Percentiles rank a stretch among this genome's conserved stretches.
Evolutionary conservation across 148 eudicot species (phyloP).

Genomic region (Talinum fruticosum): DNA sequence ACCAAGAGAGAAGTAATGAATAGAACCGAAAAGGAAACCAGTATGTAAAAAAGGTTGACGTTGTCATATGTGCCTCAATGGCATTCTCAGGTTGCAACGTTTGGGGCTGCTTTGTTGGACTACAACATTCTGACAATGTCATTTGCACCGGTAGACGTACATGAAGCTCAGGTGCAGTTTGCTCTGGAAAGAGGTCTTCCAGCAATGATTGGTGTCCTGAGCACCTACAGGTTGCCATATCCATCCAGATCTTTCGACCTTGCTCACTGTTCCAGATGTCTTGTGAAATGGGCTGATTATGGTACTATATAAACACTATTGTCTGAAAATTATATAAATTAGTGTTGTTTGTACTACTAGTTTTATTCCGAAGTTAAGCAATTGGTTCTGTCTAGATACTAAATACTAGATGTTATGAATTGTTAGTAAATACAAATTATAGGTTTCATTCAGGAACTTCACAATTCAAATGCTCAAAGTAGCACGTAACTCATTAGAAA

Average conservation of each 20-base stretch:
- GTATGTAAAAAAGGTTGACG: background rate
- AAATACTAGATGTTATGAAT: background rate
- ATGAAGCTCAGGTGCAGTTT: slow-evolving; percentile 65
- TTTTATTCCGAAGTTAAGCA: background rate
- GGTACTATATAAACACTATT: slow-evolving; percentile 29
- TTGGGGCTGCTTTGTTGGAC: slow-evolving; percentile 48
- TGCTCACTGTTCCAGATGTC: slow-evolving; percentile 66
- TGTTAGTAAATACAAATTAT: background rate
- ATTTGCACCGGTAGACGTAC: slow-evolving; percentile 54
- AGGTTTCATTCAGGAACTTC: background rate
- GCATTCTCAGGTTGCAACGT: slow-evolving; percentile 49
- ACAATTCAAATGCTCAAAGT: background rate
- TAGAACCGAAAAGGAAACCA: background rate
- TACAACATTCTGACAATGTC: slow-evolving; percentile 56
- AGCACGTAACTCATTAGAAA: background rate
- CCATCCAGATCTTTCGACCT: slow-evolving; percentile 59
- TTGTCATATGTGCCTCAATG: background rate
- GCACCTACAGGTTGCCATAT: slow-evolving; percentile 48
- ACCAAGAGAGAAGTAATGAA: background rate
- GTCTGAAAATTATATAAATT: background rate
- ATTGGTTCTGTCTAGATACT: background rate
- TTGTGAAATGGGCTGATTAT: slow-evolving; percentile 51
- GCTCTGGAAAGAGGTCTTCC: slow-evolving; percentile 62
- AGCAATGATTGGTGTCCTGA: slow-evolving; percentile 51
- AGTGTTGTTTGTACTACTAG: background rate